phyloP scores from a whole-genome alignment of 148 eudicot species.

The Nyssa sinensis region DNA sequence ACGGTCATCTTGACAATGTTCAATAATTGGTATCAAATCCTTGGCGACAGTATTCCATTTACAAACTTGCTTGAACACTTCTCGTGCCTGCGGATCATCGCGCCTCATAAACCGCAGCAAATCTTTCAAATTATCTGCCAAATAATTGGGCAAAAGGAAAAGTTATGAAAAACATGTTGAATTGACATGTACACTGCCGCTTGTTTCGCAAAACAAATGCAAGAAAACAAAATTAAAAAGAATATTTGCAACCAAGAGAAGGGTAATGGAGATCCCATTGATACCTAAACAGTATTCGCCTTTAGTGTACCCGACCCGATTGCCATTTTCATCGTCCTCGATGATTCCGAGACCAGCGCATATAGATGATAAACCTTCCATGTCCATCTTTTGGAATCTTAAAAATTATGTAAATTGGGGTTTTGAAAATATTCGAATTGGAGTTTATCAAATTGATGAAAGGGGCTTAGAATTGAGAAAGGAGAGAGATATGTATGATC shows the following conservation, averaged over 20 bases:
- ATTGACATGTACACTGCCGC: neutral
- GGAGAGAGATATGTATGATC: too few species aligned
- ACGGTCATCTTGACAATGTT: constrained; percentile 66
- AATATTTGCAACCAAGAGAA: constrained; percentile 2
- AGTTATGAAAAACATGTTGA: neutral
- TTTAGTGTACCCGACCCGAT: constrained; percentile 42
- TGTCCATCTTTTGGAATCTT: constrained; percentile 22
- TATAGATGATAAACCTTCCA: constrained; percentile 71
- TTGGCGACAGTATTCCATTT: constrained; percentile 88
- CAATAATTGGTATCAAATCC: constrained; percentile 86
- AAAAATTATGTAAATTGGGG: constrained; percentile 20
- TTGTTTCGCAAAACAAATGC: neutral
- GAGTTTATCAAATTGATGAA: neutral
- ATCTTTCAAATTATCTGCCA: constrained; percentile 94
- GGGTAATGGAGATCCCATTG: neutral
- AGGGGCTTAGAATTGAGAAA: neutral
- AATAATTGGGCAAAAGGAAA: neutral
- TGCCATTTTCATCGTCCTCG: constrained; percentile 69
- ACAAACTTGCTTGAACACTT: constrained; percentile 92
- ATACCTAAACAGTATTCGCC: constrained; percentile 70
- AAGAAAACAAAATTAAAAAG: neutral
- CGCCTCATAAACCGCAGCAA: constrained; percentile 88
- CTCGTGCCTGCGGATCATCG: constrained; percentile 76
- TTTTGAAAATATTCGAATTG: neutral
- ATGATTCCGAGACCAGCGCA: constrained; percentile 73